A percentile compares a stretch with the other conserved stretches of the same genome.
Conservation (phyloP, 306 rosid species). For the Pterocarpus macrocarpus region DNA sequence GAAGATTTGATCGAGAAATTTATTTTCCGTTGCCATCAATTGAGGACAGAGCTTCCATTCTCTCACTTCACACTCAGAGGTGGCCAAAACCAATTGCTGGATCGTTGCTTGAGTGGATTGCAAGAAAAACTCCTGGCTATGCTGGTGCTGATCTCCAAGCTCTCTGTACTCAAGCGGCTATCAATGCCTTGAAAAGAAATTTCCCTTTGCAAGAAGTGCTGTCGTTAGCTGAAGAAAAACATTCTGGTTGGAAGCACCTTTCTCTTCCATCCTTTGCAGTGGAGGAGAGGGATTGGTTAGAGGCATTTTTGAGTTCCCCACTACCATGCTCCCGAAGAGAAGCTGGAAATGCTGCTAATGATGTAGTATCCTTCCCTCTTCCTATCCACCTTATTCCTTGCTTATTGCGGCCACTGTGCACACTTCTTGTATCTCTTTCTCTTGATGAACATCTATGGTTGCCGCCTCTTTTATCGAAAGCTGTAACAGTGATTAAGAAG, state of each 20-base stretch:
- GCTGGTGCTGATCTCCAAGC: slow-evolving; percentile 99
- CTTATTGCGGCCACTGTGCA: slow-evolving; percentile 76
- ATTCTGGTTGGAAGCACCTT: slow-evolving; percentile 58
- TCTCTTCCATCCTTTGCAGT: slow-evolving; percentile 88
- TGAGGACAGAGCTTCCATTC: slow-evolving; percentile 95
- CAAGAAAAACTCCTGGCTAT: slow-evolving; percentile 85
- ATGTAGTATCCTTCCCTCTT: slow-evolving; percentile 81
- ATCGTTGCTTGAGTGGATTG: slow-evolving; percentile 83
- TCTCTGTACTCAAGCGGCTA: slow-evolving; percentile 97
- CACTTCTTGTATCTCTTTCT: slow-evolving; percentile 79
- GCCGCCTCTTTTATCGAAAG: slow-evolving; percentile 72
- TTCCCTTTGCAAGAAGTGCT: slow-evolving; percentile 89
- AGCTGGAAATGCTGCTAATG: slow-evolving; percentile 96
- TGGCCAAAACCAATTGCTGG: slow-evolving; percentile 94
- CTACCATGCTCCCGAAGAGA: slow-evolving; percentile 95
- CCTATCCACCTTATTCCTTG: slow-evolving; percentile 85
- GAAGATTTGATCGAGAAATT: slow-evolving; percentile 96
- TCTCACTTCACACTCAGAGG: slow-evolving; percentile 91
- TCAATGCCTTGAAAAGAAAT: slow-evolving; percentile 88
- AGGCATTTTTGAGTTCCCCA: slow-evolving; percentile 76
- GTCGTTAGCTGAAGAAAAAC: slow-evolving; percentile 71
- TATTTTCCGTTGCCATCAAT: slow-evolving; percentile 93
- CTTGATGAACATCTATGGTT: slow-evolving; percentile 81
- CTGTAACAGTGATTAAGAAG: slow-evolving; percentile 71
- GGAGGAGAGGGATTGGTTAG: slow-evolving; percentile 98